Percentiles rank a stretch among this genome's conserved stretches.
Conservation (phyloP, 1,139 yeast species). For the Suhomyces atakaporum region DNA sequence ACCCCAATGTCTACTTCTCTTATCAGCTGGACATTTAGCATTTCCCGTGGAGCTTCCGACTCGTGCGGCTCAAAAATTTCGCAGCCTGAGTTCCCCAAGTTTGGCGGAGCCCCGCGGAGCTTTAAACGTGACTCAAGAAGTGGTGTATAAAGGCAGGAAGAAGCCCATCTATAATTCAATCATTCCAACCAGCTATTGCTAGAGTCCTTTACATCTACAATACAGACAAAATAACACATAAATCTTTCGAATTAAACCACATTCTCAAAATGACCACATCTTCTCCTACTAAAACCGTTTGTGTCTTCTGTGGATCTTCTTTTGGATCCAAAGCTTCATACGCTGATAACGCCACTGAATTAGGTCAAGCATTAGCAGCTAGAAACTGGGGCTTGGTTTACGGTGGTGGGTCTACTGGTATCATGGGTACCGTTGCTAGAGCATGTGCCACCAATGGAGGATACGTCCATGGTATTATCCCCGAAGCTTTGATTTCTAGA, state of each 20-base stretch:
- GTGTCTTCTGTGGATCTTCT: conserved; percentile 88
- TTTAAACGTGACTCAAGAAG: conserved; percentile 1
- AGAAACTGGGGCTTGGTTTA: conserved; percentile 77
- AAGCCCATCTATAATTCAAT: neutral
- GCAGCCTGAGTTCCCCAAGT: neutral
- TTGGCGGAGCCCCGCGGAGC: conserved; percentile 9
- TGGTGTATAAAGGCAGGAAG: neutral
- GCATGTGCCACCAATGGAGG: conserved; percentile 69
- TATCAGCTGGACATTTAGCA: neutral
- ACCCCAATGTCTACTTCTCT: neutral
- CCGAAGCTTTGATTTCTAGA: conserved; percentile 74
- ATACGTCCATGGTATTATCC: conserved; percentile 83
- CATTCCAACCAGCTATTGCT: neutral
- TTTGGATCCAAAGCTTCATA: conserved; percentile 59
- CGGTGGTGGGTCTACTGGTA: conserved; percentile 88
- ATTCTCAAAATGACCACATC: conserved; percentile 14
- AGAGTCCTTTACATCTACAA: neutral
- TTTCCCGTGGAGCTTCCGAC: neutral
- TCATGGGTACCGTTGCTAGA: conserved; percentile 86
- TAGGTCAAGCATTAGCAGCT: conserved; percentile 62
- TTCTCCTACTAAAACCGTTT: conserved; percentile 50
- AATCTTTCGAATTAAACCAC: neutral
- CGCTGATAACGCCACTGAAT: conserved; percentile 53
- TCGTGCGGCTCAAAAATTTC: neutral
- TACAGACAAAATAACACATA: neutral